A percentile compares a stretch with the other conserved stretches of the same genome.
phyloP scores from a whole-genome alignment of 2,329 filamentous ascomycete species.

The Ilyonectria destructans region DNA sequence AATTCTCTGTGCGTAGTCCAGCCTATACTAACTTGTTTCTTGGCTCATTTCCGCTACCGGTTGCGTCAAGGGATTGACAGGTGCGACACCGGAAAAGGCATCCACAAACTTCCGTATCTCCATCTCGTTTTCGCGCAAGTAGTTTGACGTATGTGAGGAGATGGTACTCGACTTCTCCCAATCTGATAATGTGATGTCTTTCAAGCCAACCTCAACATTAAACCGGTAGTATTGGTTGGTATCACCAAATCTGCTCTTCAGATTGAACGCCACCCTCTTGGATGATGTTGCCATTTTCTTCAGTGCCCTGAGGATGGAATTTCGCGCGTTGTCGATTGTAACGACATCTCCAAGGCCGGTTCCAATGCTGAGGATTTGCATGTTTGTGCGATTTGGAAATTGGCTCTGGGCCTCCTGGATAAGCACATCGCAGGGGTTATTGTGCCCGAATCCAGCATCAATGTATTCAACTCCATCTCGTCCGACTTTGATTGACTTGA shows the following conservation, averaged over 20 bases:
- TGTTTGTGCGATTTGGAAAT: slow-evolving; percentile 38
- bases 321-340: neutral
- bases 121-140: slow-evolving; percentile 32
- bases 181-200: slow-evolving; percentile 46
- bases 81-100: neutral
- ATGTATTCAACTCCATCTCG: slow-evolving; percentile 49
- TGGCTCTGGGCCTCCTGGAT: slow-evolving; percentile 48
- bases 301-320: slow-evolving; percentile 6
- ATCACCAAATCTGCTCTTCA: slow-evolving; percentile 36
- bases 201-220: slow-evolving; percentile 49
- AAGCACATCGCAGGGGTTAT: slow-evolving; percentile 52
- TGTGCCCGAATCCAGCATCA: slow-evolving; percentile 51
- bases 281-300: slow-evolving; percentile 13
- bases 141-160: slow-evolving; percentile 42
- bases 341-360: slow-evolving; percentile 9
- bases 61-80: neutral
- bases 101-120: slow-evolving; percentile 10
- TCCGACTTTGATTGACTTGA: slow-evolving; percentile 50
- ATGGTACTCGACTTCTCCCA: slow-evolving; percentile 47
- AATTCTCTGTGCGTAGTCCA: neutral
- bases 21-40: neutral
- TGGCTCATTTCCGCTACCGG: neutral
- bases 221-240: slow-evolving; percentile 46
- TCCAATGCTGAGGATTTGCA: slow-evolving; percentile 14
- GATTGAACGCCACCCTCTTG: slow-evolving; percentile 1